phyloP scores from a whole-genome alignment of 352 stramenopile genomes.

The Pythium oligandrum region DNA sequence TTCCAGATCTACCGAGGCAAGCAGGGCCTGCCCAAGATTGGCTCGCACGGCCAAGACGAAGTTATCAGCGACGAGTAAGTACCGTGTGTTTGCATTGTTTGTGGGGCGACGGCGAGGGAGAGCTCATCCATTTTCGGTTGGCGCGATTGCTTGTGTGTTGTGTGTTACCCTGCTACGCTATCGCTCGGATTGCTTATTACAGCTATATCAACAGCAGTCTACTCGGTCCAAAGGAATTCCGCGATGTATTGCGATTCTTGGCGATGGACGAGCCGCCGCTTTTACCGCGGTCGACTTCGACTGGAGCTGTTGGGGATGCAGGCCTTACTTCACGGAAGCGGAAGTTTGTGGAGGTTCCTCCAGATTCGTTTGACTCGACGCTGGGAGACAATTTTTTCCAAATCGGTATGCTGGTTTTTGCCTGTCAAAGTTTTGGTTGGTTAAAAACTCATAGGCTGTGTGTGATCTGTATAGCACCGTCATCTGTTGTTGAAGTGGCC shows the following conservation, averaged over 20 bases:
- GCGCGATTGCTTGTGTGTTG: conserved; percentile 20
- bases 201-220: conserved; percentile 77
- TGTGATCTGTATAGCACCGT: conserved; percentile 22
- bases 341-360: conserved; percentile 78
- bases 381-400: conserved; percentile 29
- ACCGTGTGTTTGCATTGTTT: conserved; percentile 3
- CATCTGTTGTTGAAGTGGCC: conserved; percentile 45
- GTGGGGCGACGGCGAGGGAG: no score
- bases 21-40: conserved; percentile 72
- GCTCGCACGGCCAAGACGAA: conserved; percentile 38
- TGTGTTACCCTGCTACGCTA: background rate
- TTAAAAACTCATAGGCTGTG: background rate
- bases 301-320: conserved; percentile 28
- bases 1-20: conserved; percentile 89
- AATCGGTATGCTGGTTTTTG: conserved; percentile 21
- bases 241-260: conserved; percentile 77
- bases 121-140: background rate
- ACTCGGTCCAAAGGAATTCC: conserved; percentile 81
- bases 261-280: conserved; percentile 81
- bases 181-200: conserved; percentile 36
- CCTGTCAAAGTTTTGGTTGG: background rate
- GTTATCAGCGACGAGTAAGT: conserved; percentile 84
- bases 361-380: conserved; percentile 10
- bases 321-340: conserved; percentile 48
- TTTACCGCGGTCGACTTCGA: conserved; percentile 42